Evolutionary conservation across 305 asterid genomes (phyloP), one percentile per base, ranked within the genome.

Genomic region (Euphrasia arctica): DNA sequence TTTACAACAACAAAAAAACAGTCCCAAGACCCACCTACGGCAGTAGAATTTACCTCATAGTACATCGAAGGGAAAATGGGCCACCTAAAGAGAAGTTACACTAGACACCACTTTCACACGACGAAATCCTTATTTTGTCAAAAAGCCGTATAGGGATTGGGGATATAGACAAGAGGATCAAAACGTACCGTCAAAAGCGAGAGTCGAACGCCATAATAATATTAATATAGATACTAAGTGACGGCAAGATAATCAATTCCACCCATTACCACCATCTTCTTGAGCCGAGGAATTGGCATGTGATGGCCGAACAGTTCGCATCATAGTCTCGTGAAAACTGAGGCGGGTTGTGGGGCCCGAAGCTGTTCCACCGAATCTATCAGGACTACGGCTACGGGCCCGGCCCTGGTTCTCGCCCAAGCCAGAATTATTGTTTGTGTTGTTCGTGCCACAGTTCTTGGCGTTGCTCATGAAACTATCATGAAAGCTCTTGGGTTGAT

Each of bases 361-460:
- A 10, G 18, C 52, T 47, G 62, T 64, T 27, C 56, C 72, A 13
- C 57, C 51, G 41, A 63, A 58, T 54, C 66, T 68, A 34, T 66
- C 77, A 2, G 94, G 95, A 81, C 91, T 82, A 72, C 83, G 79
- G 71, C 92, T 89, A 43, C 84, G 75, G 63, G 60, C 65, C 57
- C 76, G 74, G 12, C 65, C 77, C 36, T 31, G 25, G 62, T 58
- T 58, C 62, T 34, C 54, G 1, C 41, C 60, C 60, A 39, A 55
- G 39, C 39, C 5, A 4, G 39, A 32, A 32, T 32, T 5, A 32
- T 32, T 32, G 39, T 4, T 32, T 32, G 39, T 18, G 22, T 18
- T 5, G 39, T 32, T 32, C 39, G 5, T 32, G 39, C 39, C 5
- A 32, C 39, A 2, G 39, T 32, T 32, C 39, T 32, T 32, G 4